phyloP scores from a whole-genome alignment of 2,329 filamentous ascomycete genomes.

The Triangularia verruculosa region DNA sequence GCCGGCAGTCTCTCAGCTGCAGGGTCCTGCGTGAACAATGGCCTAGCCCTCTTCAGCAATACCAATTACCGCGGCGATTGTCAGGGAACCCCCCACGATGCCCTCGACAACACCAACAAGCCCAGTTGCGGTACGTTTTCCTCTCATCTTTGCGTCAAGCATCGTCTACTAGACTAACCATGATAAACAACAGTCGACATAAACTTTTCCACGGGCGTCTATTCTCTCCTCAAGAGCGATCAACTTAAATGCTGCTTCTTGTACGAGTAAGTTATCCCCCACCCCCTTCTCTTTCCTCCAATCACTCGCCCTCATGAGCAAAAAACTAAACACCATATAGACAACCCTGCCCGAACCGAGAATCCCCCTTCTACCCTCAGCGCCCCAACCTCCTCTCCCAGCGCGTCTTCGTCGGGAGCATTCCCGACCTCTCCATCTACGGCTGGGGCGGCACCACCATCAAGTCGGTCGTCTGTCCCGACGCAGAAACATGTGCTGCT shows the following conservation, averaged over 20 bases:
- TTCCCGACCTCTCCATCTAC: neutral
- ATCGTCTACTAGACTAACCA: neutral
- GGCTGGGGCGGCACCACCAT: neutral
- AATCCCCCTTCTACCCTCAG: neutral
- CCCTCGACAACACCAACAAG: neutral
- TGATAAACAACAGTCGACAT: neutral
- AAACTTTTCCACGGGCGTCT: neutral
- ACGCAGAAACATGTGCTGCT: neutral
- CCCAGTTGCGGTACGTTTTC: neutral
- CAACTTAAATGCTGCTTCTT: neutral
- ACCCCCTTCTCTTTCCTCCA: neutral
- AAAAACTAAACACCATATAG: neutral
- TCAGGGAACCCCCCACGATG: neutral
- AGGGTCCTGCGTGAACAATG: neutral
- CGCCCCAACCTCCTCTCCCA: neutral
- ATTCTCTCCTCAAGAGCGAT: neutral
- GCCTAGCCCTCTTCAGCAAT: neutral
- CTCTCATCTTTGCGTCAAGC: neutral
- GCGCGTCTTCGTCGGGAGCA: neutral
- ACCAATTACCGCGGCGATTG: neutral
- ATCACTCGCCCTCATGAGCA: neutral
- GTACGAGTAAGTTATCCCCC: neutral
- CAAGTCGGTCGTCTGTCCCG: neutral
- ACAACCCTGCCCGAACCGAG: neutral
- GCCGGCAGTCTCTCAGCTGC: neutral